Evolutionary conservation across 176 grass and related monocot genomes (phyloP), one percentile per base, ranked within the genome.

Genomic region (Neostapfia colusana): DNA sequence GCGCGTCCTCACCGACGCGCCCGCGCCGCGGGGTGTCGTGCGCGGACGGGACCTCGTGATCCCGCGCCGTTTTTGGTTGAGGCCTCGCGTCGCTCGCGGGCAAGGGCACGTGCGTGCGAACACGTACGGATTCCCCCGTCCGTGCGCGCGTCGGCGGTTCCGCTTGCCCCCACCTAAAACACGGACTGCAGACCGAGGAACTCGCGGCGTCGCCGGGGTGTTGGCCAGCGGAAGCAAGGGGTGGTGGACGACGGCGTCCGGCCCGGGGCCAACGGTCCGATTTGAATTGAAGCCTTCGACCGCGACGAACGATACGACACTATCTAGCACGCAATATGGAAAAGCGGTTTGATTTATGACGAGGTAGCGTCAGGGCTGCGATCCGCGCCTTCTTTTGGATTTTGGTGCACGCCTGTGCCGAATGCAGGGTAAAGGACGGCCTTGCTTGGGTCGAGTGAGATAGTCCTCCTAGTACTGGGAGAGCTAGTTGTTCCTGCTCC

Each of bases 381-480:
- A 63, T 45, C 45, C 21, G 76, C 54, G 46, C 46, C 55, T 41
- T 34, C 81, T 71, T 80, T 80, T 88, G 76, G 70, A 75, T 70
- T 84, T 63, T 48, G 45, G 36, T 20, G 80, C 8, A 9, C 69
- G 53, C 20, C 34, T 24, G 15, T 21, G 61, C 83, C 73, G 75
- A 79, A 76, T 69, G 74, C 61, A 69, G 20, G 27, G 18, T 21
- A 14, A 16, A 51, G 42, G 80, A 37, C 48, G 42, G 9, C 38
- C 38, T 50, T 16, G 16, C 4, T 18, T 6, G 31, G 26, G 28
- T 1, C 53, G 20, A 11, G 20, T 4, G 53, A 56, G 3, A 44
- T n/a, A 38, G 78, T 53, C 44, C 5, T 16, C 20, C 46, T 31
- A 2, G 40, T 23, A 35, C 69, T 53, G 18, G 37, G 0, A 18